phyloP scores from a whole-genome alignment of 257 asterid species.

The Forsythia viridissima region DNA sequence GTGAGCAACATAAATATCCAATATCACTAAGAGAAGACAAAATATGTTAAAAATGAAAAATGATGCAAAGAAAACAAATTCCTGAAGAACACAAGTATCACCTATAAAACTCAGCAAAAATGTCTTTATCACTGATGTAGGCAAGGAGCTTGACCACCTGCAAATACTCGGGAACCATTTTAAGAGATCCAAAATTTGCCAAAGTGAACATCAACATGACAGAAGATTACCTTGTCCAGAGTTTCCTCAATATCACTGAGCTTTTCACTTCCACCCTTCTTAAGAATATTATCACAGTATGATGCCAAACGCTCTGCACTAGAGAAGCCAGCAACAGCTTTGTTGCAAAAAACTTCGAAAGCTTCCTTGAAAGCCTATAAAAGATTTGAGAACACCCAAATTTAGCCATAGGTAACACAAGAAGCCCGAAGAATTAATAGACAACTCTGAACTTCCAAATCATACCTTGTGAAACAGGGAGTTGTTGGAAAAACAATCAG shows the following conservation, averaged over 20 bases:
- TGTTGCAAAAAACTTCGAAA: conserved; percentile 59
- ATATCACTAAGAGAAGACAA: neutral
- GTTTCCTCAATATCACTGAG: conserved; percentile 54
- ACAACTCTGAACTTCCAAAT: neutral
- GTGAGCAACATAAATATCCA: neutral
- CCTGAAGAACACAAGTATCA: conserved; percentile 5
- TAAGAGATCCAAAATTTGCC: neutral
- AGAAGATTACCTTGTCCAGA: conserved; percentile 44
- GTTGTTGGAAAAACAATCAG: conserved; percentile 41
- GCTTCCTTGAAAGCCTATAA: conserved; percentile 55
- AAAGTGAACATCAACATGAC: neutral
- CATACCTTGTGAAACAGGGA: conserved; percentile 50
- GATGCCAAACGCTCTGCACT: conserved; percentile 52
- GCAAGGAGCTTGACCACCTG: conserved; percentile 52
- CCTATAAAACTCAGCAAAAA: conserved; percentile 60
- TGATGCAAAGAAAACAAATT: neutral
- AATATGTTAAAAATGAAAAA: conserved; percentile 12
- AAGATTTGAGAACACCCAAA: neutral
- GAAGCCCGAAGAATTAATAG: neutral
- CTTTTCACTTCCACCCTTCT: conserved; percentile 53
- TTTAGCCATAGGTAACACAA: neutral
- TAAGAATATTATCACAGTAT: conserved; percentile 54
- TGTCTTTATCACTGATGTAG: conserved; percentile 56
- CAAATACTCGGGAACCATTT: neutral
- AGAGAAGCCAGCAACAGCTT: conserved; percentile 41